These are phyloP conservation scores for Globisporangium camurandrum DNA, from an alignment of 352 stramenopile species.

Conservation along the genomic window DNA sequence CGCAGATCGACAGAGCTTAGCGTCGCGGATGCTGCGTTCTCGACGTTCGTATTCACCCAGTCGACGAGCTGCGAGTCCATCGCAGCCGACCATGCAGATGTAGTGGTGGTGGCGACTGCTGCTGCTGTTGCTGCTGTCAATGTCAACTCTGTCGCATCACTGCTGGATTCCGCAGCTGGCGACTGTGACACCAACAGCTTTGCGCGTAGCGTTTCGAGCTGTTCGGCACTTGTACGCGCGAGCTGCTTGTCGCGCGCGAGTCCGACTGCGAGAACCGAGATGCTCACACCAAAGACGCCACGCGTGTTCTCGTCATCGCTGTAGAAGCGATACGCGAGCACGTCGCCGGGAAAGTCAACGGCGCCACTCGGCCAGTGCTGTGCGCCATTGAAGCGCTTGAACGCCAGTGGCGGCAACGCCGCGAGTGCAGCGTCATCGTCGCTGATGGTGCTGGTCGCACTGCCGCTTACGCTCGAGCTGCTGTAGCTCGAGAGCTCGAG, in stretches of 20 bases:
- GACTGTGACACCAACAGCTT: slow-evolving; percentile 17
- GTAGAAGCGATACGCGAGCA: slow-evolving; percentile 50
- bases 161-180: too few species aligned
- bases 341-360: slow-evolving; percentile 51
- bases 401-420: slow-evolving; percentile 6
- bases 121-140: background rate
- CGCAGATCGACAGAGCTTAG: slow-evolving; percentile 52
- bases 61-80: slow-evolving; percentile 85
- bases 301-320: slow-evolving; percentile 44
- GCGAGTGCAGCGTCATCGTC: too few species aligned
- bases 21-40: slow-evolving; percentile 24
- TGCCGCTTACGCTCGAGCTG: too few species aligned
- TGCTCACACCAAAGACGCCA: slow-evolving; percentile 45
- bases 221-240: slow-evolving; percentile 24
- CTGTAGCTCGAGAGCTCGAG: slow-evolving; percentile 11
- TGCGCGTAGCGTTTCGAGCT: slow-evolving; percentile 30
- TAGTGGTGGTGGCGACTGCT: too few species aligned
- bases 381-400: slow-evolving; percentile 31
- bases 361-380: slow-evolving; percentile 37
- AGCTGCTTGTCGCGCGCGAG: slow-evolving; percentile 62
- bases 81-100: slow-evolving; percentile 32
- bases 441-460: slow-evolving; percentile 9
- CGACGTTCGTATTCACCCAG: slow-evolving; percentile 80
- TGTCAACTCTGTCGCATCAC: background rate
- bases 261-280: slow-evolving; percentile 49